Base-by-base conservation (phyloP, 352 stramenopile genomes). In the Pythium aphanidermatum region DNA sequence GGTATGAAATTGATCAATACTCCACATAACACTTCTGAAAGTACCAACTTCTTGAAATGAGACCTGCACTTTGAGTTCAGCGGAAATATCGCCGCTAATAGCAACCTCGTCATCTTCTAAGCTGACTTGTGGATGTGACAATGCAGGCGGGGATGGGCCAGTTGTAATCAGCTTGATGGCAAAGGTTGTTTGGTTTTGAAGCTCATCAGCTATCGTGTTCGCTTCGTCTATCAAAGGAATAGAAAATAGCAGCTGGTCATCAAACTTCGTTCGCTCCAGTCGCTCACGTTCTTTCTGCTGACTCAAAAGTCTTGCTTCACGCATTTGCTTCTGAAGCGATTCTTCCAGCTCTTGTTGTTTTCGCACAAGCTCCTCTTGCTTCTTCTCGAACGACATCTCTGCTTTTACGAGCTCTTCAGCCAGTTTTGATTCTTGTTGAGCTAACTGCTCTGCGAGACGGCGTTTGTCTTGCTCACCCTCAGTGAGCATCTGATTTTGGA, bases 221-320 rank as follows among this genome's bases (percentile, higher is more conserved):
- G 83, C 83, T 61, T 95, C 84, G 27, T 91, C 84, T 19, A 95
- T 60, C 1, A 94, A 53, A 2, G 82, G 82, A 25, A 95, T 89
- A 0, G 74, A 79, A 13, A 73, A 58, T 12, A 95, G 45, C 4
- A 95, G 46, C n/a, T 86, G 60, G 25, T 93, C 74, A 30, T 94
- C 83, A n/a, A 95, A 88, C 17, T 70, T 63, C 5, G 69, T 54
- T 9, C 76, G 65, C 43, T 95, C 79, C 2, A 70, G 17, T 17
- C 77, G 64, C 33, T 95, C 83, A 9, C 80, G 69, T 14, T 92
- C 80, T 32, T 92, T 92, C 25, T 82, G 72, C 2, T 78, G 66
- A 10, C 72, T 63, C 13, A 87, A 40, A 5, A 76, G 46, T 30
- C 85, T 74, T 5, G 80, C 83, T 56, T 89, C 77, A 17, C 74